Evolutionary conservation across 805 yeast species (phyloP).

Genomic region (Zygotorulaspora florentina): DNA sequence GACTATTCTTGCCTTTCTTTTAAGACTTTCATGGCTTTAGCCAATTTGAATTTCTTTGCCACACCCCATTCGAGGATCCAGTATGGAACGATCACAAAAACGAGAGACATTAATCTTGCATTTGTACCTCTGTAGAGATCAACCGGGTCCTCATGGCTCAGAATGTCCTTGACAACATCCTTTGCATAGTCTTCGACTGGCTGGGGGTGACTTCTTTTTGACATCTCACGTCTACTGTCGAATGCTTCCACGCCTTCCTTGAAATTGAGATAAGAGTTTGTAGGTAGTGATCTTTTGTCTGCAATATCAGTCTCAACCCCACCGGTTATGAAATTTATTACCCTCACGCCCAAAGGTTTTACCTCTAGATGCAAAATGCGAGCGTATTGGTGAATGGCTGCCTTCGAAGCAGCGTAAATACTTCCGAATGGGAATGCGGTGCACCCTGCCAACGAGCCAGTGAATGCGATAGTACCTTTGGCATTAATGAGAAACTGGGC

Average conservation of each 20-base stretch:
- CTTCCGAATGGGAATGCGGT: constrained; percentile 68
- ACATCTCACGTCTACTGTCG: constrained; percentile 52
- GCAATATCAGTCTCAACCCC: constrained; percentile 70
- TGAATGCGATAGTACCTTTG: constrained; percentile 65
- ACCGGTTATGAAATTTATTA: constrained; percentile 67
- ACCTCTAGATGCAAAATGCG: constrained; percentile 59
- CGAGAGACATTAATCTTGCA: constrained; percentile 38
- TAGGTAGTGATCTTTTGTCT: constrained; percentile 57
- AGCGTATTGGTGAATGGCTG: constrained; percentile 73
- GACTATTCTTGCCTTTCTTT: constrained; percentile 14
- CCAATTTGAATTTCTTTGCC: constrained; percentile 40
- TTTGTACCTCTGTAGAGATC: constrained; percentile 55
- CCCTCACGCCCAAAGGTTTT: constrained; percentile 68
- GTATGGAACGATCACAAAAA: constrained; percentile 42
- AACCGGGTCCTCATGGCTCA: constrained; percentile 38
- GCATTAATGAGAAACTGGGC: constrained; percentile 53
- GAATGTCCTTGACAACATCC: constrained; percentile 50
- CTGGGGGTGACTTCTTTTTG: constrained; percentile 56
- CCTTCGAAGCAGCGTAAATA: constrained; percentile 63
- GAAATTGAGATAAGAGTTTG: constrained; percentile 48
- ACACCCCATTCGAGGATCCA: constrained; percentile 43
- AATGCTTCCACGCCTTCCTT: constrained; percentile 51
- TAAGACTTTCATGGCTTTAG: constrained; percentile 33
- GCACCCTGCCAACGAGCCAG: constrained; percentile 68
- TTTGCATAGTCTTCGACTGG: constrained; percentile 53